phyloP scores from a whole-genome alignment of 2,329 filamentous ascomycete genomes.

The Microcera coccophila region DNA sequence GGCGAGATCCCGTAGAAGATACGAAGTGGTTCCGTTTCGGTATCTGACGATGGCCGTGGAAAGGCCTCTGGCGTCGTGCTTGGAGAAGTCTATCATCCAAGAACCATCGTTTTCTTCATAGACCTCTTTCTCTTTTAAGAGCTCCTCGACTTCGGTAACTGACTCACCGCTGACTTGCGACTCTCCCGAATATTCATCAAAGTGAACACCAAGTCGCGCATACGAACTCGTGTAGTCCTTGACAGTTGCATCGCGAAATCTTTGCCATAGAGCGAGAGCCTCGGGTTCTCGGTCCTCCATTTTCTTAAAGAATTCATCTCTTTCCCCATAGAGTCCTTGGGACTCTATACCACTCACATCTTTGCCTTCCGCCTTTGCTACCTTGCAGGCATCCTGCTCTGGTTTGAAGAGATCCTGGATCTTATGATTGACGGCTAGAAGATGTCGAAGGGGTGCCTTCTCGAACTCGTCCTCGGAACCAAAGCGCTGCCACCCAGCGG shows the following conservation, averaged over 20 bases:
- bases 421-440: conserved; percentile 65
- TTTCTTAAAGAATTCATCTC: conserved; percentile 55
- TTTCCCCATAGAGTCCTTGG: conserved; percentile 41
- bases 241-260: conserved; percentile 52
- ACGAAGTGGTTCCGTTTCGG: conserved; percentile 38
- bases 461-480: conserved; percentile 61
- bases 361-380: conserved; percentile 39
- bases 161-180: conserved; percentile 51
- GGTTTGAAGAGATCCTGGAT: conserved; percentile 59
- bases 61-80: conserved; percentile 68
- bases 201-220: conserved; percentile 51
- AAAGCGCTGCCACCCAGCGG: conserved; percentile 62
- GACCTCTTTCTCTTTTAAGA: conserved; percentile 56
- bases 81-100: conserved; percentile 64
- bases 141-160: conserved; percentile 56
- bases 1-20: conserved; percentile 69
- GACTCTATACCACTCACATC: conserved; percentile 37
- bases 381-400: conserved; percentile 56
- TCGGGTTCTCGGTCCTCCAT: conserved; percentile 56
- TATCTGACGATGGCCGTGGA: conserved; percentile 64
- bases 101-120: conserved; percentile 63
- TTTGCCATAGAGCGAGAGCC: conserved; percentile 50
- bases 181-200: conserved; percentile 63
- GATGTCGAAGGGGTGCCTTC: conserved; percentile 63
- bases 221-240: conserved; percentile 53